A percentile compares a stretch with the other conserved stretches of the same genome.
phyloP scores from a whole-genome alignment of 2,329 filamentous ascomycete genomes.

The Apiospora malaysiana region DNA sequence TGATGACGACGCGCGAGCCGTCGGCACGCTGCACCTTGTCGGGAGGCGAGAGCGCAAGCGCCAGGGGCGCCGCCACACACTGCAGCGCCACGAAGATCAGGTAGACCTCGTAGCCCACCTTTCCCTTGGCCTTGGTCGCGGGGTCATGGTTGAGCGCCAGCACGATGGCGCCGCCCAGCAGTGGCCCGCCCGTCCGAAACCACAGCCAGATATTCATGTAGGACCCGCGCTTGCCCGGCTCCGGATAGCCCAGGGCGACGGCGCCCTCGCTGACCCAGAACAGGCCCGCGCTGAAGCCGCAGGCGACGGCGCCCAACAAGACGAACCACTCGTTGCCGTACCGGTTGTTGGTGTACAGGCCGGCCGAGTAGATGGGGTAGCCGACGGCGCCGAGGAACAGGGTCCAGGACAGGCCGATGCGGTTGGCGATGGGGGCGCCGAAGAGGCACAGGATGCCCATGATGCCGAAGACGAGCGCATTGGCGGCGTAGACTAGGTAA shows the following conservation, averaged over 20 bases:
- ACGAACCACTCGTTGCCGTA: conserved; percentile 68
- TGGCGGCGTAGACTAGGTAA: conserved; percentile 49
- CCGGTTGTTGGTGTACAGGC: conserved; percentile 48
- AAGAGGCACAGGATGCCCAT: conserved; percentile 43
- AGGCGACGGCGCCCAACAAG: conserved; percentile 70
- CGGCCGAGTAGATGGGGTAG: conserved; percentile 44
- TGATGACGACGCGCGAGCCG: conserved; percentile 65
- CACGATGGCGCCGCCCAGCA: conserved; percentile 75
- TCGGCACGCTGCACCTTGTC: conserved; percentile 69
- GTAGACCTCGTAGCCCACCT: conserved; percentile 72
- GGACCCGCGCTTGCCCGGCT: conserved; percentile 69
- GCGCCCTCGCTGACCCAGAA: conserved; percentile 81
- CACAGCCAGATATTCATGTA: conserved; percentile 73
- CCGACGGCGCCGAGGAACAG: conserved; percentile 42
- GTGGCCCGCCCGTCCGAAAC: conserved; percentile 58
- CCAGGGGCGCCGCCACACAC: conserved; percentile 66
- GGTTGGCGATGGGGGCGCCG: conserved; percentile 42
- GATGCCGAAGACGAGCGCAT: conserved; percentile 43
- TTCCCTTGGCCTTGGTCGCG: conserved; percentile 51
- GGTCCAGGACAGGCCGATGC: conserved; percentile 40
- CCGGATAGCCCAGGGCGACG: conserved; percentile 74
- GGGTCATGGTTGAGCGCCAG: conserved; percentile 67
- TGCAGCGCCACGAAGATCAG: conserved; percentile 75
- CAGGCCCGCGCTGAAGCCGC: conserved; percentile 72
- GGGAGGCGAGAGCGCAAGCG: conserved; percentile 66